Evolutionary conservation across 805 yeast genomes (phyloP).

Genomic region (Starmerella gropengiesseri): DNA sequence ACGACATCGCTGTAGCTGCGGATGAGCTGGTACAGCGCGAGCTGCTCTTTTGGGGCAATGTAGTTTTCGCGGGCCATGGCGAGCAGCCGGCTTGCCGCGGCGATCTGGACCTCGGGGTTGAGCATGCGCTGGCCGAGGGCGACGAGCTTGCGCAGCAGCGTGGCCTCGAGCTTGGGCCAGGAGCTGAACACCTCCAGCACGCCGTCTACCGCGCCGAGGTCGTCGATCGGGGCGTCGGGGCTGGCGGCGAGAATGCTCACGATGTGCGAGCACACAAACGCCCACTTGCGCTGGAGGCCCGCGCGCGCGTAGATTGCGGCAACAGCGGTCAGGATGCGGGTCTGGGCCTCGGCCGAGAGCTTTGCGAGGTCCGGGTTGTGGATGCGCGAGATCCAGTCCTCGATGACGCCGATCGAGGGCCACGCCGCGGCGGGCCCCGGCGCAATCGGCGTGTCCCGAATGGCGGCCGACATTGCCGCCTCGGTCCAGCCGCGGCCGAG

Average conservation of each 20-base stretch:
- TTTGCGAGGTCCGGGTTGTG: conserved; percentile 37
- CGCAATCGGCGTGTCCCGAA: conserved; percentile 32
- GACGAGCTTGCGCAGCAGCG: conserved; percentile 19
- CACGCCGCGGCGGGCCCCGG: background rate
- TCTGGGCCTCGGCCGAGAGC: conserved; percentile 43
- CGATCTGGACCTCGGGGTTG: conserved; percentile 16
- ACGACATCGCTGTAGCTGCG: conserved; percentile 23
- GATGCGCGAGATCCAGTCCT: conserved; percentile 38
- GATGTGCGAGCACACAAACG: conserved; percentile 57
- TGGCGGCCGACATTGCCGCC: conserved; percentile 36
- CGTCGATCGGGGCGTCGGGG: conserved; percentile 16
- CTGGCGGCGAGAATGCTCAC: conserved; percentile 30
- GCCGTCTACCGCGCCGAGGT: conserved; percentile 16
- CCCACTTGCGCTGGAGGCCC: conserved; percentile 53
- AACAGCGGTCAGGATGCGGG: conserved; percentile 52
- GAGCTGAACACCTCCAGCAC: conserved; percentile 15
- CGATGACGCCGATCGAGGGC: conserved; percentile 28
- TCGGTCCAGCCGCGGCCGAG: conserved; percentile 39
- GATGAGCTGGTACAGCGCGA: conserved; percentile 20
- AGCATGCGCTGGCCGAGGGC: conserved; percentile 21
- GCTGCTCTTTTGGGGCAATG: conserved; percentile 17
- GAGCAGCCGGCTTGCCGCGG: conserved; percentile 18
- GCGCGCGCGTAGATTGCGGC: conserved; percentile 54
- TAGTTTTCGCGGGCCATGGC: conserved; percentile 8
- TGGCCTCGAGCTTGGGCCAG: conserved; percentile 21